A percentile compares a stretch with the other conserved stretches of the same genome.
These are phyloP conservation scores for Juncus inflexus DNA, from an alignment of 176 grass and related monocot species.

Conservation along the genomic window DNA sequence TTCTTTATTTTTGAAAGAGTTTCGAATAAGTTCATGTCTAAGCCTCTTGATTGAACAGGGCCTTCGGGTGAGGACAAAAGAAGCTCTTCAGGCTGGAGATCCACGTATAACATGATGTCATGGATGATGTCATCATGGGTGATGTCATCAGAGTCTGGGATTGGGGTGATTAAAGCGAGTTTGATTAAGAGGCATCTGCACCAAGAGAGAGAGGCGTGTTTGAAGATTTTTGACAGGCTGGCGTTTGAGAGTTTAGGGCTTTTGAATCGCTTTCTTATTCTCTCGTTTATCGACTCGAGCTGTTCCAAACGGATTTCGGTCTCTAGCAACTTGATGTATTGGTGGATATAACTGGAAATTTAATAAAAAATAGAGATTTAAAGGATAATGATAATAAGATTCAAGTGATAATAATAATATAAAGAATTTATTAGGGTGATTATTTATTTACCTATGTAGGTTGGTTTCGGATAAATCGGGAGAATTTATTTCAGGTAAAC, in stretches of 20 bases:
- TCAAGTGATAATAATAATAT: background rate
- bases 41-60: constrained; percentile 71
- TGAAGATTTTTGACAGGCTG: constrained; percentile 84
- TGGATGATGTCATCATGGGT: constrained; percentile 29
- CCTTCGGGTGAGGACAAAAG: constrained; percentile 70
- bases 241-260: constrained; percentile 82
- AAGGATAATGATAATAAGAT: background rate
- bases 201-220: constrained; percentile 94
- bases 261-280: constrained; percentile 95
- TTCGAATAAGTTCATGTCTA: constrained; percentile 98
- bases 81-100: constrained; percentile 86
- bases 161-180: constrained; percentile 76
- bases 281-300: constrained; percentile 88
- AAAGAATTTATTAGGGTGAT: constrained; percentile 4
- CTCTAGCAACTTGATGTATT: constrained; percentile 92
- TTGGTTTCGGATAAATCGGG: constrained; percentile 71
- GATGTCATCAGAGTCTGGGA: constrained; percentile 48
- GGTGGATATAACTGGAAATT: constrained; percentile 78
- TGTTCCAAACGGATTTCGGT: constrained; percentile 71
- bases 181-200: constrained; percentile 88
- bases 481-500: constrained; percentile 62
- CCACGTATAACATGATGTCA: constrained; percentile 63
- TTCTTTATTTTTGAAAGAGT: constrained; percentile 80
- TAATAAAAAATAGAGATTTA: constrained; percentile 4
- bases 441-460: constrained; percentile 62